Evolutionary conservation across 306 rosid genomes (phyloP).

Genomic region (Ceratonia siliqua): DNA sequence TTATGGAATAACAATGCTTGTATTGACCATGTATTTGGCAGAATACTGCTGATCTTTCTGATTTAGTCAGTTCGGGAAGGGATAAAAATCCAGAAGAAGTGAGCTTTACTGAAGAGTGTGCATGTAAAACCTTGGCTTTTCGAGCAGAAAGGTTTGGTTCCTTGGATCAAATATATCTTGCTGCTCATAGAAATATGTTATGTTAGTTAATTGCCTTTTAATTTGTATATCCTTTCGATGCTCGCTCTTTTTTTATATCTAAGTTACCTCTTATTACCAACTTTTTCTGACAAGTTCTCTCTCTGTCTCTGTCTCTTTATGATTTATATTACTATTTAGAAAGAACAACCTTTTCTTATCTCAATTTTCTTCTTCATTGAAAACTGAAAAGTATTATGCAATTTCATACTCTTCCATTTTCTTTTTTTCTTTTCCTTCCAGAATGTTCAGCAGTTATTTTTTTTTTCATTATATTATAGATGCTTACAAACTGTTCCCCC

Average conservation of each 20-base stretch:
- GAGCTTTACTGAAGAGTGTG: conserved; percentile 64
- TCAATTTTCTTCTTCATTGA: too few species aligned
- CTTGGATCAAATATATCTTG: conserved; percentile 23
- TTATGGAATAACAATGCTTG: conserved; percentile 34
- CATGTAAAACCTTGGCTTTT: conserved; percentile 70
- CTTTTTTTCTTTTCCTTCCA: too few species aligned
- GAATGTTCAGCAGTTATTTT: too few species aligned
- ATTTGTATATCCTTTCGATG: not conserved
- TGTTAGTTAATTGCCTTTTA: conserved; percentile 10
- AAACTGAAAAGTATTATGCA: not conserved
- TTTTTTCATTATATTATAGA: too few species aligned
- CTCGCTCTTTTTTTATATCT: not conserved
- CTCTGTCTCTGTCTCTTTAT: too few species aligned
- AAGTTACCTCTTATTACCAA: not conserved
- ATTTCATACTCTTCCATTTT: not conserved
- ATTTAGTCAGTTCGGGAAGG: conserved; percentile 84
- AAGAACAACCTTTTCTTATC: not conserved
- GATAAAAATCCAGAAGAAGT: conserved; percentile 72
- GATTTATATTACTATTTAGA: not conserved
- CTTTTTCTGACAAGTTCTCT: too few species aligned
- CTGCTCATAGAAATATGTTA: not conserved
- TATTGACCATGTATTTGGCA: conserved; percentile 44
- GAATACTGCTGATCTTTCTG: conserved; percentile 89
- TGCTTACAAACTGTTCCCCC: too few species aligned
- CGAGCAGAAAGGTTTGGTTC: conserved; percentile 77